Evolutionary conservation across 768 basidiomycete genomes (phyloP), one percentile per base, ranked within the genome.

Genomic region (Hypholoma sublateritium): DNA sequence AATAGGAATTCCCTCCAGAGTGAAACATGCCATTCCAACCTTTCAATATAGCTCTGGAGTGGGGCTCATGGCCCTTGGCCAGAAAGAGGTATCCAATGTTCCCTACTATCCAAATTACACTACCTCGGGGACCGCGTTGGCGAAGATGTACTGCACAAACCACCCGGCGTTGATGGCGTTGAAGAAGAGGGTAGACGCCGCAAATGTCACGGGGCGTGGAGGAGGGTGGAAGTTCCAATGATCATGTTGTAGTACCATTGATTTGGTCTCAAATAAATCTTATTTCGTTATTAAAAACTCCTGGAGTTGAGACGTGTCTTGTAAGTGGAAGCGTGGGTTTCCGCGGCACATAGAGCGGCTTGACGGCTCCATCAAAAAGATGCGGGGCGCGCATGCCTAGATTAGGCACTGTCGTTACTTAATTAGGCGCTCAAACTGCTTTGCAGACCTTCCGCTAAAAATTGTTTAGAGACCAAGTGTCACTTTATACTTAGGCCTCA

Each of bases 191-290:
- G 73, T 82, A 45, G 87, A 89, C 65, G 86, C 86, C 0, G 48
- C 68, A 3, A 77, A 82, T 61, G 75, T 87, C 39, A 88, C 89
- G 86, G 78, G 76, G 13, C 78, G 85, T n/a, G 76, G 85, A 16
- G 86, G 86, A 5, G 86, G 86, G 11, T 87, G 78, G 68, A 87
- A 85, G 69, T 69, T 83, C 39, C 77, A 21, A 25, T 46, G 5
- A 11, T 21, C 24, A 1, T 9, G 28, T 1, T 46, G 7, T 8
- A 11, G 24, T 24, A 21, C 12, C 21, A 5, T 41, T 5, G 5
- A 41, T 41, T 41, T 4, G 5, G 39, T 41, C 16, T 41, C 17
- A 17, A 1, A 9, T 4, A 41, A 4, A 13, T 13, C 35, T n/a
- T n/a, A n/a, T n/a, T n/a, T n/a, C n/a, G n/a, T n/a, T n/a, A n/a